A percentile compares a stretch with the other conserved stretches of the same genome.
These are phyloP conservation scores for Datisca glomerata DNA, from an alignment of 306 rosid genomes.

Conservation along the genomic window DNA sequence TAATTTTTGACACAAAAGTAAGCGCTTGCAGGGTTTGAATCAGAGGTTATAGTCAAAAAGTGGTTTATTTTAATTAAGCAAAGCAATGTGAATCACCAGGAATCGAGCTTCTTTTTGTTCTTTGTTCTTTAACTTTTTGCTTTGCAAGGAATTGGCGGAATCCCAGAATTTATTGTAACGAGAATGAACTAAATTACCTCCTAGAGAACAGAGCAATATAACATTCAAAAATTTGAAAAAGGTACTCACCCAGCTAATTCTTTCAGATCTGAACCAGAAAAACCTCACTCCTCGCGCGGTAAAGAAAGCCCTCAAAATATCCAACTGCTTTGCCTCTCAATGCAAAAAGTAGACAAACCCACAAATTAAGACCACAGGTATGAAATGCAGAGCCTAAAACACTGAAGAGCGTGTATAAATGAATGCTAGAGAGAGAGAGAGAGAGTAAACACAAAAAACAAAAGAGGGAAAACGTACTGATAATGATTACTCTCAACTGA, in stretches of 20 bases:
- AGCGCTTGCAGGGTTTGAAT: slow-evolving; percentile 42
- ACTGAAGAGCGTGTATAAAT: too few species aligned
- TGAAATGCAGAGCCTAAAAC: slow-evolving; percentile 5
- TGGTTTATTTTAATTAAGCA: slow-evolving; percentile 18
- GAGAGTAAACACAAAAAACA: not conserved
- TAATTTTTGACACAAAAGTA: slow-evolving; percentile 34
- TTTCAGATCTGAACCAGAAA: slow-evolving; percentile 34
- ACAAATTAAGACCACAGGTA: slow-evolving; percentile 1
- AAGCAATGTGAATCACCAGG: slow-evolving; percentile 16
- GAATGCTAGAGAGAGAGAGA: not conserved
- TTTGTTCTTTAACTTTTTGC: slow-evolving; percentile 25
- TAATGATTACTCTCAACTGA: slow-evolving; percentile 11
- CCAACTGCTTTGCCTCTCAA: not conserved
- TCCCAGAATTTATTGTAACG: slow-evolving; percentile 13
- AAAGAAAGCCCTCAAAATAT: not conserved
- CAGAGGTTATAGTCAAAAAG: slow-evolving; percentile 26
- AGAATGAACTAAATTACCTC: not conserved
- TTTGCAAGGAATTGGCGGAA: slow-evolving; percentile 16
- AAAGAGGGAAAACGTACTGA: slow-evolving; percentile 1
- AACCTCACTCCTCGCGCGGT: not conserved
- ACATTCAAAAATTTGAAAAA: slow-evolving; percentile 6
- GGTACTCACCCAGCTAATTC: slow-evolving; percentile 13
- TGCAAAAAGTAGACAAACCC: not conserved
- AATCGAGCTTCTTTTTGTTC: slow-evolving; percentile 39
- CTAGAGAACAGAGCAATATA: slow-evolving; percentile 6